Percentiles rank a stretch among this genome's conserved stretches.
Conservation (phyloP, 2,329 filamentous ascomycete species). For the Pseudogymnoascus sp. region DNA sequence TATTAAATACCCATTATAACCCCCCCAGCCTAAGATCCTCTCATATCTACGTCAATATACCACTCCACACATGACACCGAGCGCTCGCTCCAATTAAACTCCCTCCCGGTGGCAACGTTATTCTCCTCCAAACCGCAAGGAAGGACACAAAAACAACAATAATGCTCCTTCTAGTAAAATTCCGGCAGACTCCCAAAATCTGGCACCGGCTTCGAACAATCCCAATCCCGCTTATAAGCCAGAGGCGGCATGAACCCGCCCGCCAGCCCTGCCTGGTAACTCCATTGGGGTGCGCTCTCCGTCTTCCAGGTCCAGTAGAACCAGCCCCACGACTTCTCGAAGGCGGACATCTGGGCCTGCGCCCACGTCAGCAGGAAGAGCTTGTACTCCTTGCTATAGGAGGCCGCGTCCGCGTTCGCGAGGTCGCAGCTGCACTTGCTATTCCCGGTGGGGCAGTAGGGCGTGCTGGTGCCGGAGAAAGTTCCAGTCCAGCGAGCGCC, state of each 20-base stretch:
- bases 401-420: slow-evolving; percentile 66
- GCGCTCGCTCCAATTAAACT: slow-evolving; percentile 35
- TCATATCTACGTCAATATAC: not conserved
- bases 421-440: slow-evolving; percentile 60
- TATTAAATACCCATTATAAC: not conserved
- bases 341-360: slow-evolving; percentile 90
- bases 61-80: not conserved
- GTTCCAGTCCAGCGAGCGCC: slow-evolving; percentile 92
- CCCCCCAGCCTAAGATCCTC: not conserved
- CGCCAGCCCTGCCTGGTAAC: slow-evolving; percentile 70
- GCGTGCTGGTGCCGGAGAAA: slow-evolving; percentile 62
- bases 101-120: slow-evolving; percentile 18
- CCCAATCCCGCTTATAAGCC: slow-evolving; percentile 61
- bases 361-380: slow-evolving; percentile 82
- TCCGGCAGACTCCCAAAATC: slow-evolving; percentile 44
- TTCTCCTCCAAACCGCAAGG: too few species aligned
- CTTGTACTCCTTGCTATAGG: slow-evolving; percentile 70
- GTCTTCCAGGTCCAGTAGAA: slow-evolving; percentile 99
- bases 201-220: slow-evolving; percentile 49
- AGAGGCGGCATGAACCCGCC: slow-evolving; percentile 72
- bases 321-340: slow-evolving; percentile 92
- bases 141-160: too few species aligned
- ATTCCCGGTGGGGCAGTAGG: slow-evolving; percentile 63
- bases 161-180: slow-evolving; percentile 32
- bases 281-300: slow-evolving; percentile 81